Evolutionary conservation across 352 stramenopile genomes (phyloP).

Genomic region (Plasmopara muralis): DNA sequence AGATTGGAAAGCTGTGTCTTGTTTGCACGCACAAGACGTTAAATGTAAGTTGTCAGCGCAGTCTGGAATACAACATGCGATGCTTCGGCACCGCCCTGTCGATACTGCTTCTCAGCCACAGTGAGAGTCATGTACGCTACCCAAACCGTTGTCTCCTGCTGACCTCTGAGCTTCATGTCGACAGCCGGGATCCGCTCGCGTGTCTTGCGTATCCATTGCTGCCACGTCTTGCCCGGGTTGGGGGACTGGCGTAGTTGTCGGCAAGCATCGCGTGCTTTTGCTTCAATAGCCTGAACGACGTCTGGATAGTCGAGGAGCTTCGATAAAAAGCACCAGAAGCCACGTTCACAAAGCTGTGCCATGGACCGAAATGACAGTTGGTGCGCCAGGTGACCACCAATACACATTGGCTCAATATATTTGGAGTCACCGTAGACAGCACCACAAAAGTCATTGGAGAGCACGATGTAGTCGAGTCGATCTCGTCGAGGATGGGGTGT

Average conservation of each 20-base stretch:
- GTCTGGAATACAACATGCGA: neutral
- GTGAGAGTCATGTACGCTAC: too few relatives aligned
- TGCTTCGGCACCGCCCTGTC: neutral
- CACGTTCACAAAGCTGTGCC: neutral
- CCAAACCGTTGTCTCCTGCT: neutral
- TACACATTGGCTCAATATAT: neutral
- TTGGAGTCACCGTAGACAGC: neutral
- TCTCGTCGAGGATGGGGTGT: neutral
- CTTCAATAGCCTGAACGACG: neutral
- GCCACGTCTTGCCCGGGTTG: neutral
- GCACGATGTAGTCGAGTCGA: neutral
- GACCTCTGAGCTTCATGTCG: neutral
- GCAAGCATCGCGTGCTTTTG: neutral
- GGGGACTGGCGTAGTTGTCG: neutral
- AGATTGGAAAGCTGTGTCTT: neutral
- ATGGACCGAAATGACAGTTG: neutral
- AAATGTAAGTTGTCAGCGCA: neutral
- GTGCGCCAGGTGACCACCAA: neutral
- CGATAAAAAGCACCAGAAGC: too few relatives aligned
- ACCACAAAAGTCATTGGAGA: neutral
- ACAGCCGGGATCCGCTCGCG: neutral
- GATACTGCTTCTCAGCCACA: neutral
- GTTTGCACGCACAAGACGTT: neutral
- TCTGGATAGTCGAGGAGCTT: neutral
- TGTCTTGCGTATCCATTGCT: neutral